A percentile compares a stretch with the other conserved stretches of the same genome.
phyloP scores from a whole-genome alignment of 2,329 filamentous ascomycete genomes.

The Lasiodiplodia gonubiensis region DNA sequence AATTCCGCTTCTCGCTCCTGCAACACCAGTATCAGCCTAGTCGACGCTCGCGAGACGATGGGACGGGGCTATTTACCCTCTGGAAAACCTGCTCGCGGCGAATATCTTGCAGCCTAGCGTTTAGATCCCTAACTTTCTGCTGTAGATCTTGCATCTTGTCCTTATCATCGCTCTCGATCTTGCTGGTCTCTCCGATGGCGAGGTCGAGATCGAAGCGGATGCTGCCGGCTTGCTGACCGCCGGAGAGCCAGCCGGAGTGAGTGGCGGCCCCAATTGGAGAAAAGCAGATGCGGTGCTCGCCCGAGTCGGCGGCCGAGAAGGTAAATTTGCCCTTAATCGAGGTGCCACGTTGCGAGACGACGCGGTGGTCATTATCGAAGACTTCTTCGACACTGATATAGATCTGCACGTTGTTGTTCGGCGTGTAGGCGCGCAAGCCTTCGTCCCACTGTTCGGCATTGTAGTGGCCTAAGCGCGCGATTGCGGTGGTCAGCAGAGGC shows the following conservation, averaged over 20 bases:
- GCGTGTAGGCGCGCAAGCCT: constrained; percentile 68
- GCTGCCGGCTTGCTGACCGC: constrained; percentile 69
- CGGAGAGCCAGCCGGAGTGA: constrained; percentile 73
- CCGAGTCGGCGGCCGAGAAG: constrained; percentile 92
- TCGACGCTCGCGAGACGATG: not conserved
- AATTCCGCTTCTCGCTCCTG: constrained; percentile 98
- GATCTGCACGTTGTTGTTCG: constrained; percentile 78
- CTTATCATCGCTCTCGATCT: constrained; percentile 94
- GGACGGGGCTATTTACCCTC: constrained; percentile 61
- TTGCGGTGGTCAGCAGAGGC: constrained; percentile 9
- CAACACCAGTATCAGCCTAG: constrained; percentile 9
- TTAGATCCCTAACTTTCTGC: constrained; percentile 86
- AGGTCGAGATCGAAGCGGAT: constrained; percentile 87
- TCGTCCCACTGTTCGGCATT: constrained; percentile 83
- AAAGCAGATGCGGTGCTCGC: constrained; percentile 96
- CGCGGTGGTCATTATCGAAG: constrained; percentile 97
- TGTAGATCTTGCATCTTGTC: constrained; percentile 89
- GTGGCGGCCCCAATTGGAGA: constrained; percentile 77
- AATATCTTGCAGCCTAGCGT: constrained; percentile 84
- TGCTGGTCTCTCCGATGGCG: constrained; percentile 90
- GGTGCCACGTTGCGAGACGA: constrained; percentile 83
- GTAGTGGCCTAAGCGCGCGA: constrained; percentile 69
- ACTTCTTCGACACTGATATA: constrained; percentile 95
- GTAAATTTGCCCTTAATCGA: constrained; percentile 80
- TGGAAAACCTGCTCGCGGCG: constrained; percentile 96